Evolutionary conservation across 148 eudicot species (phyloP).

Genomic region (Camellia granthamiana): DNA sequence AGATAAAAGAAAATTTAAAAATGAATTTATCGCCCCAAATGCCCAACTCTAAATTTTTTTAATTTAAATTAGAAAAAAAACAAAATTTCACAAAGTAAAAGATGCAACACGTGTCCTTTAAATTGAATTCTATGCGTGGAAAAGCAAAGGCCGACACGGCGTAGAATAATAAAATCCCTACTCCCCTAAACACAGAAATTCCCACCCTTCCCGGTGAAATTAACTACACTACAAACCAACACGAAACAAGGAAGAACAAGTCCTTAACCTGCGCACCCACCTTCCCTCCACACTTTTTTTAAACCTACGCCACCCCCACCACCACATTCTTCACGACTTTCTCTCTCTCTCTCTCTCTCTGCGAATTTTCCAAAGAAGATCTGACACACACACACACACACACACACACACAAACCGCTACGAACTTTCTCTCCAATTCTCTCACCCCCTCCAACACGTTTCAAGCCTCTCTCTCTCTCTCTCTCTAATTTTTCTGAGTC

Average conservation of each 20-base stretch:
- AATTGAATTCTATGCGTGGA: neutral
- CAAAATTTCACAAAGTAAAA: too few species aligned
- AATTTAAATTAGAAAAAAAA: too few species aligned
- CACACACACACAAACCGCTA: slow-evolving; percentile 15
- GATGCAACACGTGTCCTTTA: too few species aligned
- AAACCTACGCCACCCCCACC: neutral
- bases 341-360: neutral
- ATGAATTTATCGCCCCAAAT: too few species aligned
- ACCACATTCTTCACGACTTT: slow-evolving; percentile 3
- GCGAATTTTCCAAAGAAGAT: too few species aligned
- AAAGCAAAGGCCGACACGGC: neutral
- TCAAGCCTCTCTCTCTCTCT: neutral
- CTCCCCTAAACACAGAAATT: neutral
- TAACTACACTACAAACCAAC: neutral
- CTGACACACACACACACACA: too few species aligned
- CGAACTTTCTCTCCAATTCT: slow-evolving; percentile 22
- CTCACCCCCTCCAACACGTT: neutral
- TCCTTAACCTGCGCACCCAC: slow-evolving; percentile 4
- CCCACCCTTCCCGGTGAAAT: neutral
- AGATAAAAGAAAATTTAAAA: too few species aligned
- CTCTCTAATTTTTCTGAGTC: neutral
- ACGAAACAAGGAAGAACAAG: neutral
- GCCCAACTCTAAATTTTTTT: too few species aligned
- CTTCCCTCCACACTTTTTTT: neutral
- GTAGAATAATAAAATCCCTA: neutral